phyloP scores from a whole-genome alignment of 2,329 filamentous ascomycete genomes.

The Stagonosporopsis rhizophila region DNA sequence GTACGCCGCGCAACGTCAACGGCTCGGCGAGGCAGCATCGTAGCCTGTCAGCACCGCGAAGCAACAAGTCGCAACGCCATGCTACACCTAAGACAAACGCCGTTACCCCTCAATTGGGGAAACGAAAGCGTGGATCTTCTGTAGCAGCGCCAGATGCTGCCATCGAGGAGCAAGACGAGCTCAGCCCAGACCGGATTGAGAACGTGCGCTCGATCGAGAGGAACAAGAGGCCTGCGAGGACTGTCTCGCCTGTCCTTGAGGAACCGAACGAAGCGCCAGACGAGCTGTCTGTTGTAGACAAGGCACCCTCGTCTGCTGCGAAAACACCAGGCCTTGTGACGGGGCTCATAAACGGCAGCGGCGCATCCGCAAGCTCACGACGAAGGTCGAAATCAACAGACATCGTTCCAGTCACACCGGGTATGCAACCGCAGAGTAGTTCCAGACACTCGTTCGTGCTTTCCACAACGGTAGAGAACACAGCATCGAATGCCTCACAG shows the following conservation, averaged over 20 bases:
- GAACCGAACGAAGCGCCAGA: slow-evolving; percentile 37
- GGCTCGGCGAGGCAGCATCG: slow-evolving; percentile 37
- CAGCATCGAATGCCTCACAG: slow-evolving; percentile 23
- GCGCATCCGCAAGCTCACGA: slow-evolving; percentile 21
- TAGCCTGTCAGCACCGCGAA: slow-evolving; percentile 41
- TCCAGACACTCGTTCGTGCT: slow-evolving; percentile 22
- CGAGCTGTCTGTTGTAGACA: slow-evolving; percentile 37
- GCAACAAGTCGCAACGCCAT: slow-evolving; percentile 24
- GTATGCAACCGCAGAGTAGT: slow-evolving; percentile 22
- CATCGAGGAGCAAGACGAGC: slow-evolving; percentile 41
- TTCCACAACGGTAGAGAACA: slow-evolving; percentile 19
- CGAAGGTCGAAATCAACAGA: slow-evolving; percentile 34
- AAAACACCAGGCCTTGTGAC: slow-evolving; percentile 19
- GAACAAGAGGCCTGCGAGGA: slow-evolving; percentile 33
- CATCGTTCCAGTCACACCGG: slow-evolving; percentile 35
- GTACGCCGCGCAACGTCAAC: slow-evolving; percentile 26
- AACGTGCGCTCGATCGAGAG: slow-evolving; percentile 36
- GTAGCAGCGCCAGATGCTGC: slow-evolving; percentile 20
- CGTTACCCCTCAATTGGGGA: slow-evolving; percentile 42
- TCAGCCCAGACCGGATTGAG: slow-evolving; percentile 43
- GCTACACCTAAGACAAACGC: slow-evolving; percentile 26
- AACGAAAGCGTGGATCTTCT: slow-evolving; percentile 42
- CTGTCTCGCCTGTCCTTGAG: slow-evolving; percentile 35
- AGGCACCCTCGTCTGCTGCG: slow-evolving; percentile 25
- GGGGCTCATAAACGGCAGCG: slow-evolving; percentile 19